Percentiles rank a stretch among this genome's conserved stretches.
Conservation (phyloP, 768 basidiomycete species). For the Fibroporia radiculosa region DNA sequence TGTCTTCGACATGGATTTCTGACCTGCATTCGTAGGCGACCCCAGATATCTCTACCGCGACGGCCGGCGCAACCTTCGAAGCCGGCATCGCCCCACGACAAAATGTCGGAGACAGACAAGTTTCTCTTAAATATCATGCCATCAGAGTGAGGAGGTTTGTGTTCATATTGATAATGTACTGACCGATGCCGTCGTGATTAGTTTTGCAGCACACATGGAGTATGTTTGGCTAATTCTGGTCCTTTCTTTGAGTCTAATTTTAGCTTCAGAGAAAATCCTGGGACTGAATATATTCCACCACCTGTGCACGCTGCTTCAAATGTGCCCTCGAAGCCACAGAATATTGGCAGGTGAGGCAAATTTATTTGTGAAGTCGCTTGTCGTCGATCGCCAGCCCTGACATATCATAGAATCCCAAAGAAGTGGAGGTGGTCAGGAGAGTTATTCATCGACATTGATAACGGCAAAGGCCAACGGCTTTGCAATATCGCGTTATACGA, state of each 20-base stretch:
- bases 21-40: neutral
- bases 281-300: neutral
- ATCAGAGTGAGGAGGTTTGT: conserved; percentile 24
- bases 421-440: conserved; percentile 63
- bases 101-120: conserved; percentile 21
- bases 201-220: conserved; percentile 20
- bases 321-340: neutral
- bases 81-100: neutral
- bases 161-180: neutral
- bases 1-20: neutral
- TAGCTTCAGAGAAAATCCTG: neutral
- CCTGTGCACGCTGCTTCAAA: neutral
- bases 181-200: conserved; percentile 5
- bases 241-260: neutral
- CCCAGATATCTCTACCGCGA: conserved; percentile 5
- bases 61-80: neutral
- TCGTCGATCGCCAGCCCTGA: too few relatives aligned
- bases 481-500: conserved; percentile 46
- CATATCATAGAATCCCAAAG: conserved; percentile 54
- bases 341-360: neutral
- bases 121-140: conserved; percentile 36
- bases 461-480: conserved; percentile 32
- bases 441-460: conserved; percentile 34
- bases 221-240: conserved; percentile 4
- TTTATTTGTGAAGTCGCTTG: neutral